Conservation (phyloP, 2,329 filamentous ascomycete species). For the Aspergillus vadensis region DNA sequence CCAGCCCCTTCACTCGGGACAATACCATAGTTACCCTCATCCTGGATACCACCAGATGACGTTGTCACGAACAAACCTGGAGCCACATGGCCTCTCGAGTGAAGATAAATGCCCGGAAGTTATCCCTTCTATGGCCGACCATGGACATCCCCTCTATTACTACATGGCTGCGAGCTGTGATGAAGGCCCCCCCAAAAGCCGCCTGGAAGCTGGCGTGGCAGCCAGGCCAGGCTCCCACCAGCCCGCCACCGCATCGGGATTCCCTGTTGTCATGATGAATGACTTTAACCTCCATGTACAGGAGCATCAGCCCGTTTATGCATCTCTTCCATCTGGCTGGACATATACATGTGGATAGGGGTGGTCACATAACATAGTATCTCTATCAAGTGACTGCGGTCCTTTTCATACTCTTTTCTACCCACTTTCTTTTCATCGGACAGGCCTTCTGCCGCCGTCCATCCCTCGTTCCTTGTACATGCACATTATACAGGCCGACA, state of each 20-base stretch:
- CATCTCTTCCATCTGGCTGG: conserved; percentile 22
- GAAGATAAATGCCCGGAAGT: conserved; percentile 18
- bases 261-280: conserved; percentile 29
- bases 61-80: conserved; percentile 23
- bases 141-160: conserved; percentile 29
- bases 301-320: conserved; percentile 23
- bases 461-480: not conserved
- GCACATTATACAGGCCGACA: not conserved
- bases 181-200: conserved; percentile 14
- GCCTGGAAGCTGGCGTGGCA: conserved; percentile 21
- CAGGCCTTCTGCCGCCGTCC: not conserved
- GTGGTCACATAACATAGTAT: not conserved
- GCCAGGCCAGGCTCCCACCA: conserved; percentile 21
- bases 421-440: not conserved
- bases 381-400: not conserved
- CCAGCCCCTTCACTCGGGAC: conserved; percentile 17
- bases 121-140: conserved; percentile 13
- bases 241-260: conserved; percentile 10
- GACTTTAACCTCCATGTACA: conserved; percentile 29
- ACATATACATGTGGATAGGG: conserved; percentile 21
- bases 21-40: conserved; percentile 26
- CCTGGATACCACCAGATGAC: conserved; percentile 26
- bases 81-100: conserved; percentile 15
- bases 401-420: not conserved
- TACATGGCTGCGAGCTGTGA: conserved; percentile 24